Base-by-base conservation (phyloP, 2,329 filamentous ascomycete species). In the Elsinoe necatrix region DNA sequence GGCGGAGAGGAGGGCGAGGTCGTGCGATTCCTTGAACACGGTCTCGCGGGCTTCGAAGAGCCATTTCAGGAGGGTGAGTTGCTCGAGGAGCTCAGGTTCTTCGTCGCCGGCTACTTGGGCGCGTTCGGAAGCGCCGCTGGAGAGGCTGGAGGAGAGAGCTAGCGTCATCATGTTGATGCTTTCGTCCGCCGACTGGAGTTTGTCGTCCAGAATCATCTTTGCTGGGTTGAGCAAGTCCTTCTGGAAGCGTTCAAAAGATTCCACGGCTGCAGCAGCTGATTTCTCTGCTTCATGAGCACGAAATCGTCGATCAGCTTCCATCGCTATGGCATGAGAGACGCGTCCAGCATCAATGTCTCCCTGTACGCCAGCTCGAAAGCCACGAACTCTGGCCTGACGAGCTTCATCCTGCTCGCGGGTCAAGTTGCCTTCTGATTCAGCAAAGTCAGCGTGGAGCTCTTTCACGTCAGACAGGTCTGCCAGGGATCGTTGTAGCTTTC, bases 41-140 rank as follows among this genome's bases (percentile, higher is more conserved):
- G 81, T 79, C 71, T 98, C 93, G n/a, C 91, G 84, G 0, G 87
- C 86, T 69, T 98, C 93, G 64, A 96, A 97, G 7, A 97, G 83
- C 91, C 93, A 97, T 67, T 97, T 98, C 12, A 97, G 78, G 48
- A 96, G 80, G 0, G 92, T 97, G 11, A 98, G 78, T 71, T 95
- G 95, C 71, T 98, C 93, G 1, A 97, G 76, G 0, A 97, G 78
- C 70, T 98, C 93, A 0, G 93, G 93, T 67, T 91, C 85, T 69
- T 96, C 92, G 63, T 97, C 92, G 16, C 93, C 92, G 72, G 96
- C 92, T 70, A 95, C 90, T 69, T 96, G 91, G 0, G 90, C 86
- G 69, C 89, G 83, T 65, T 95, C 39, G 25, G 37, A 47, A 16
- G 23, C 37, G 18, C 41, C 54, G 25, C 54, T 37, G 16, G 25